Evolutionary conservation across 2,329 filamentous ascomycete species (phyloP), one percentile per base, ranked within the genome.

Genomic region (Laburnicola sp.): DNA sequence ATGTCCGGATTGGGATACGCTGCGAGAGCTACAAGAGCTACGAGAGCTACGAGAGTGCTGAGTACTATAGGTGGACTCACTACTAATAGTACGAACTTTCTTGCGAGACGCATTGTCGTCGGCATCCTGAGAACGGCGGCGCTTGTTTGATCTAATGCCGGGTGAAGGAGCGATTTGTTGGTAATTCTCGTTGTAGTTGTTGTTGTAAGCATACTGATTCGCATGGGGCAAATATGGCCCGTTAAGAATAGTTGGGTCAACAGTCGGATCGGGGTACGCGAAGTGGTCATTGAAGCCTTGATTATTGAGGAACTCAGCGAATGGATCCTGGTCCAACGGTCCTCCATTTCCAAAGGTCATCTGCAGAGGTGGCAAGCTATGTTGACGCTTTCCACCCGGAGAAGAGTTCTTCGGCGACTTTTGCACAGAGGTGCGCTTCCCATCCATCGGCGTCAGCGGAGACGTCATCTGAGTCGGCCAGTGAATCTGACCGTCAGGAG

Each of bases 201-300:
- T 16, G 34, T 16, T 16, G 34, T 16, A 6, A n/a, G 5, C 11
- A 37, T 7, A 28, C 6, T 27, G 25, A 31, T 22, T 21, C 35
- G 30, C 11, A 6, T 11, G 7, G 44, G 2, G 23, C n/a, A 40
- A 27, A 25, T 50, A 40, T 4, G 48, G 40, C 26, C 6, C 27
- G 11, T n/a, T 6, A 41, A 44, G 31, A 11, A 6, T n/a, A 22
- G 10, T 6, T 26, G 25, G 16, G 6, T 43, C n/a, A n/a, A 27
- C 40, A n/a, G 10, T 41, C 11, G 51, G 47, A 2, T 47, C 47
- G 5, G 47, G 38, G 21, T 50, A 54, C 3, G n/a, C 10, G 38
- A 38, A 36, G 27, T 35, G 6, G 9, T 34, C 22, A 16, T 23
- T 28, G 27, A 30, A n/a, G n/a, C n/a, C n/a, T n/a, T n/a, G n/a